Evolutionary conservation across 1,284 basidiomycete species (phyloP).

Genomic region (Melampsora occidentalis): DNA sequence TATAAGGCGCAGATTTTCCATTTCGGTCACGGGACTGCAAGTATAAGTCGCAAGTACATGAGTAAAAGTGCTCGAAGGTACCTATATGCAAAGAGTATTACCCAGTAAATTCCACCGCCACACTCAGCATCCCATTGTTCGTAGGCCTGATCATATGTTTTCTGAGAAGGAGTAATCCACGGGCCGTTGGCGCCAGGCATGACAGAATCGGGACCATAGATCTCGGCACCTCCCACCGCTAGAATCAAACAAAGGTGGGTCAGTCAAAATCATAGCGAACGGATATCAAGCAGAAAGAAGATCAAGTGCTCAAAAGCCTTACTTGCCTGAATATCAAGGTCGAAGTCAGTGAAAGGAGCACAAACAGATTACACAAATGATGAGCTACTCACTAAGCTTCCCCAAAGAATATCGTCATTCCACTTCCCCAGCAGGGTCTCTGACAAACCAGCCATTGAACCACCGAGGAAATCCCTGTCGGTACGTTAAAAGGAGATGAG

Average conservation of each 20-base stretch:
- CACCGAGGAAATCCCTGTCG: conserved; percentile 36
- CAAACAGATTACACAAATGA: neutral
- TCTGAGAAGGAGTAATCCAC: conserved; percentile 11
- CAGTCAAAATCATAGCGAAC: neutral
- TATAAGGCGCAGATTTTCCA: conserved; percentile 29
- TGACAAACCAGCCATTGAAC: conserved; percentile 28
- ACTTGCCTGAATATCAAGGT: conserved; percentile 6
- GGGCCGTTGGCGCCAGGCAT: conserved; percentile 19
- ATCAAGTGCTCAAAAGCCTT: neutral
- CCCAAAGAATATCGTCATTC: conserved; percentile 32
- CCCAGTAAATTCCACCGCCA: conserved; percentile 30
- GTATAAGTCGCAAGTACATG: neutral
- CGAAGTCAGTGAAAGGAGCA: neutral
- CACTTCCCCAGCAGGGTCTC: conserved; percentile 16
- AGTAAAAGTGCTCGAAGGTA: neutral
- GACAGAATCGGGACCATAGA: neutral
- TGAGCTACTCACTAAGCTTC: neutral
- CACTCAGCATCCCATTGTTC: conserved; percentile 22
- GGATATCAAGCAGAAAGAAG: neutral
- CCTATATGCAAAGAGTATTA: neutral
- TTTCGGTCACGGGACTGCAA: conserved; percentile 17
- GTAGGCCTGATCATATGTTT: conserved; percentile 21
- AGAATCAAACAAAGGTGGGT: neutral
- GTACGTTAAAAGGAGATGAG: neutral
- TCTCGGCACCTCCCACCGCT: conserved; percentile 23